Evolutionary conservation across 371 early-diverging fungal species (phyloP).

Genomic region (Mortierella polycephala): DNA sequence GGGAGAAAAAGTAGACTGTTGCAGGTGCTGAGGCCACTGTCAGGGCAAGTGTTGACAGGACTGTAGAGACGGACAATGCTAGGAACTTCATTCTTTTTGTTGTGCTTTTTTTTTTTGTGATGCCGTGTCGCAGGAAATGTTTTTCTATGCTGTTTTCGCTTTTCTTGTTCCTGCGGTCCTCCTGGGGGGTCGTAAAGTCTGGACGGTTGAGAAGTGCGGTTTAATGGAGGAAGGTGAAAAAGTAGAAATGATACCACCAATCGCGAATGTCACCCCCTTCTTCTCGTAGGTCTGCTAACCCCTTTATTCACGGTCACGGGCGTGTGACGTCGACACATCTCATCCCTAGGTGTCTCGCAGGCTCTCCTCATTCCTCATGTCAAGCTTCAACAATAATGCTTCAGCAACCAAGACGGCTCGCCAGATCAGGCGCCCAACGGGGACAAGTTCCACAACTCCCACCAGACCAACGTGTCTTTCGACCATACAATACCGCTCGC

Average conservation of each 20-base stretch:
- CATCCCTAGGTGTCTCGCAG: no score
- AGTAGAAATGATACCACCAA: no score
- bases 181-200: no score
- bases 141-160: not conserved
- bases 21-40: constrained; percentile 23
- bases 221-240: no score
- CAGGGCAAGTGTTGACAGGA: constrained; percentile 33
- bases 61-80: constrained; percentile 31
- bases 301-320: not conserved
- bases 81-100: constrained; percentile 30
- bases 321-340: constrained; percentile 4
- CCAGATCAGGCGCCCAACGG: constrained; percentile 33
- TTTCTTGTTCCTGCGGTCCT: not conserved
- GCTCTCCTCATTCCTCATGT: not conserved
- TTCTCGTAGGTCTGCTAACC: no score
- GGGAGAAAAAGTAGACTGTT: constrained; percentile 49
- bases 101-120: not conserved
- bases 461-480: constrained; percentile 23
- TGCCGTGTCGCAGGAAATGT: not conserved
- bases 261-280: no score
- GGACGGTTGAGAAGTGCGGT: no score
- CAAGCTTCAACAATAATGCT: constrained; percentile 11
- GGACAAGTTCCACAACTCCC: constrained; percentile 16
- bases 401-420: constrained; percentile 44
- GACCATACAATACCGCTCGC: constrained; percentile 11